Percentiles rank a stretch among this genome's conserved stretches.
These are phyloP conservation scores for Salvia rosmarinus DNA, from an alignment of 257 asterid species.

Conservation along the genomic window DNA sequence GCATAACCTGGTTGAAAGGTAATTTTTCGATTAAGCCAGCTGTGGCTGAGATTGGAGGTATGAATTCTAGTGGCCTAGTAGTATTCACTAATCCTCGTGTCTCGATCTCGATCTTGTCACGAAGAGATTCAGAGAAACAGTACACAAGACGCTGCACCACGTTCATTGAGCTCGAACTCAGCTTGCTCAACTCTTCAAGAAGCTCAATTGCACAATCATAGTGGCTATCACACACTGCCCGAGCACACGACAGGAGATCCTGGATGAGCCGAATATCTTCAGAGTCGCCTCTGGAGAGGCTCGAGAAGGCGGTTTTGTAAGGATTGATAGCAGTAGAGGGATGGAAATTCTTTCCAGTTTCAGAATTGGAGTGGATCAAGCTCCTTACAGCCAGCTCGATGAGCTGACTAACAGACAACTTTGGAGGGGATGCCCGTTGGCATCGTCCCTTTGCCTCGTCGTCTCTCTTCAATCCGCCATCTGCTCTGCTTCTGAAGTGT, in stretches of 20 bases:
- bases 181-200: constrained; percentile 34
- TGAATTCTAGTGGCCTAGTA: background rate
- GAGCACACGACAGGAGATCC: constrained; percentile 53
- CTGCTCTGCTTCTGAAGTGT: constrained; percentile 36
- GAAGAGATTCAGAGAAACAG: constrained; percentile 49
- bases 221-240: constrained; percentile 40
- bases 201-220: constrained; percentile 38
- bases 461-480: constrained; percentile 14
- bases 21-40: constrained; percentile 20
- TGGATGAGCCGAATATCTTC: constrained; percentile 46
- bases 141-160: constrained; percentile 40
- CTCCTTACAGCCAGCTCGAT: constrained; percentile 47
- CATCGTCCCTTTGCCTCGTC: background rate
- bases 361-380: constrained; percentile 38
- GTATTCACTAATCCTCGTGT: constrained; percentile 25
- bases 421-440: constrained; percentile 1
- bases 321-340: constrained; percentile 35
- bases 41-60: background rate
- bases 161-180: constrained; percentile 33
- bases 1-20: constrained; percentile 42
- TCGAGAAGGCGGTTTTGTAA: constrained; percentile 6
- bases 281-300: constrained; percentile 34
- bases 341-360: background rate
- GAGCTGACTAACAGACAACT: constrained; percentile 30
- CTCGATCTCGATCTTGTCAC: constrained; percentile 45